Evolutionary conservation across 345 rosid genomes (phyloP).

Genomic region (Ailanthus altissimus): DNA sequence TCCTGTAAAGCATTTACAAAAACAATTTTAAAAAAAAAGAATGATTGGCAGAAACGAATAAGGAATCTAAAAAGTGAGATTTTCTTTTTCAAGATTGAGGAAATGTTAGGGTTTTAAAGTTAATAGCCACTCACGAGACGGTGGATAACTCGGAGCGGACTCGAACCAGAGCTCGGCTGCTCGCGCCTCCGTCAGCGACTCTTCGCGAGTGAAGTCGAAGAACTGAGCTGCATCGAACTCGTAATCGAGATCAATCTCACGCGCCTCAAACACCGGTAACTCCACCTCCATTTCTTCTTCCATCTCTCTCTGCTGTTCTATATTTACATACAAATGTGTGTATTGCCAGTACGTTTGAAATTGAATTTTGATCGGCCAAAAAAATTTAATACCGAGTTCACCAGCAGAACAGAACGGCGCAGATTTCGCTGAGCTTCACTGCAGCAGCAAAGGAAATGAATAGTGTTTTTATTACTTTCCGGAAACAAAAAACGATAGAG

Average conservation of each 20-base stretch:
- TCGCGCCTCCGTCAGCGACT: constrained; percentile 57
- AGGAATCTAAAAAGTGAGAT: not conserved
- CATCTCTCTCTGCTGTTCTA: constrained; percentile 21
- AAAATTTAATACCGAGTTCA: constrained; percentile 24
- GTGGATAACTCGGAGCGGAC: constrained; percentile 69
- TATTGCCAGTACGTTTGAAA: constrained; percentile 5
- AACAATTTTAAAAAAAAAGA: no score
- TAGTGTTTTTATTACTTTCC: constrained; percentile 4
- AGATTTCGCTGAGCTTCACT: constrained; percentile 31
- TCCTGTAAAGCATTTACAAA: not conserved
- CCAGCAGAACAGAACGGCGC: constrained; percentile 27
- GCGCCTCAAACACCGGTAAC: constrained; percentile 63
- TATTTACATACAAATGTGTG: not conserved
- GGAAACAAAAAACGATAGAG: constrained; percentile 15
- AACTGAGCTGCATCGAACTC: constrained; percentile 87
- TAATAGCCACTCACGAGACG: constrained; percentile 73
- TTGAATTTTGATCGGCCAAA: constrained; percentile 23
- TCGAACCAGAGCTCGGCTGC: constrained; percentile 77
- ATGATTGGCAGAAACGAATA: not conserved
- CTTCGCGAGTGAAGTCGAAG: constrained; percentile 78
- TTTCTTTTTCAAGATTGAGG: not conserved
- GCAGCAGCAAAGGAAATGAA: constrained; percentile 27
- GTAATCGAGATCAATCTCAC: constrained; percentile 75
- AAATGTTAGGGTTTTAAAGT: constrained; percentile 22
- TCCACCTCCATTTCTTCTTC: constrained; percentile 53